phyloP scores from a whole-genome alignment of 257 asterid genomes.

The Jacaranda mimosifolia region DNA sequence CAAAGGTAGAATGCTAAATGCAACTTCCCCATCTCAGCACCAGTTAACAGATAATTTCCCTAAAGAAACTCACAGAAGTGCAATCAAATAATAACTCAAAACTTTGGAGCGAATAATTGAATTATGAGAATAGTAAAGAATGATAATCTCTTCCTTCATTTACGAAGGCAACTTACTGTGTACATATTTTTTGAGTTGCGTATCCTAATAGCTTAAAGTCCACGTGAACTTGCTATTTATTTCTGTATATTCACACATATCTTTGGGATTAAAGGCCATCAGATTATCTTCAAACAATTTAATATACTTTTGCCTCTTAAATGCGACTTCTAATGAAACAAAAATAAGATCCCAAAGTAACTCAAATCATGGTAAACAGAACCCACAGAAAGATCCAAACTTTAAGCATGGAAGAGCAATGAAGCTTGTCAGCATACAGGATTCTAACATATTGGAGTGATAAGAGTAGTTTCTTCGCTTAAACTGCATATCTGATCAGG shows the following conservation, averaged over 20 bases:
- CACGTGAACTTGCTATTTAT: neutral
- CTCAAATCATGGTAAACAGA: constrained; percentile 10
- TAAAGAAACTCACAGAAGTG: constrained; percentile 12
- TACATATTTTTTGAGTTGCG: neutral
- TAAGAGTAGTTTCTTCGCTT: neutral
- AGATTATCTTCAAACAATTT: constrained; percentile 12
- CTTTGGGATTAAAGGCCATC: constrained; percentile 4
- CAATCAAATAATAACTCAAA: neutral
- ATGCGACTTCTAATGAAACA: neutral
- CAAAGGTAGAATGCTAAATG: neutral
- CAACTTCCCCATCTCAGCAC: neutral
- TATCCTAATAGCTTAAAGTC: neutral
- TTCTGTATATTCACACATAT: neutral
- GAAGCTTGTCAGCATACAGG: neutral
- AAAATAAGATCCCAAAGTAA: constrained; percentile 8
- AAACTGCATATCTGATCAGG: neutral
- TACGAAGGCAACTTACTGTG: constrained; percentile 6
- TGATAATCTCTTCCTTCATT: neutral
- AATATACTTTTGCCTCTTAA: constrained; percentile 2
- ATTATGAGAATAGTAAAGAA: neutral
- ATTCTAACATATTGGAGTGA: constrained; percentile 5
- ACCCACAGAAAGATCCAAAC: constrained; percentile 26
- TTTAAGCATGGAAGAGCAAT: constrained; percentile 5
- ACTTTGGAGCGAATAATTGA: neutral
- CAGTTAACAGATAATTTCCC: neutral